Conservation (phyloP, 2,329 filamentous ascomycete genomes). For the Fusarium abutilonis region DNA sequence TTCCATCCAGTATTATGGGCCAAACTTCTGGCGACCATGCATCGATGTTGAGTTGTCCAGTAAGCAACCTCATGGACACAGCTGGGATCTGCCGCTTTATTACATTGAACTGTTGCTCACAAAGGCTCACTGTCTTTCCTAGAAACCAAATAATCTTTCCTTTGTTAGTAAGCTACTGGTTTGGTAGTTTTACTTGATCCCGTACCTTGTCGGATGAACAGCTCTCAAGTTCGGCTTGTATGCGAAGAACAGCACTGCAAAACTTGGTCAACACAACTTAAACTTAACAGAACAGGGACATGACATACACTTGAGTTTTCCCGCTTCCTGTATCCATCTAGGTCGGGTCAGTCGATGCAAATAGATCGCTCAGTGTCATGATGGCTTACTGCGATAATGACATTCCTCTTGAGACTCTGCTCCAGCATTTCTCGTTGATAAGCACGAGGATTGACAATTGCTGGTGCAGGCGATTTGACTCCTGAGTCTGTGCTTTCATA, state of each 20-base stretch:
- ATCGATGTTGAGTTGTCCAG: conserved; percentile 74
- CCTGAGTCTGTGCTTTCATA: neutral
- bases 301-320: conserved; percentile 77
- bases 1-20: conserved; percentile 70
- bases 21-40: conserved; percentile 77
- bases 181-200: conserved; percentile 50
- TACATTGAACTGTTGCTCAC: conserved; percentile 70
- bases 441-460: conserved; percentile 59
- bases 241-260: conserved; percentile 72
- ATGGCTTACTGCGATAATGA: conserved; percentile 72
- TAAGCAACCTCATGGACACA: conserved; percentile 69
- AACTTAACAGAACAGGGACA: neutral
- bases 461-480: conserved; percentile 12
- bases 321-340: conserved; percentile 85
- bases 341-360: conserved; percentile 3
- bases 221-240: conserved; percentile 69
- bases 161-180: conserved; percentile 23
- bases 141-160: conserved; percentile 75
- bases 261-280: conserved; percentile 30
- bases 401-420: conserved; percentile 72
- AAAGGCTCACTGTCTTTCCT: conserved; percentile 74
- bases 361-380: neutral
- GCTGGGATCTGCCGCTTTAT: conserved; percentile 68
- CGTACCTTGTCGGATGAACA: conserved; percentile 66
- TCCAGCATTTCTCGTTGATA: conserved; percentile 83